phyloP scores from a whole-genome alignment of 495 filamentous ascomycete species.

The Penicillium arizonense region DNA sequence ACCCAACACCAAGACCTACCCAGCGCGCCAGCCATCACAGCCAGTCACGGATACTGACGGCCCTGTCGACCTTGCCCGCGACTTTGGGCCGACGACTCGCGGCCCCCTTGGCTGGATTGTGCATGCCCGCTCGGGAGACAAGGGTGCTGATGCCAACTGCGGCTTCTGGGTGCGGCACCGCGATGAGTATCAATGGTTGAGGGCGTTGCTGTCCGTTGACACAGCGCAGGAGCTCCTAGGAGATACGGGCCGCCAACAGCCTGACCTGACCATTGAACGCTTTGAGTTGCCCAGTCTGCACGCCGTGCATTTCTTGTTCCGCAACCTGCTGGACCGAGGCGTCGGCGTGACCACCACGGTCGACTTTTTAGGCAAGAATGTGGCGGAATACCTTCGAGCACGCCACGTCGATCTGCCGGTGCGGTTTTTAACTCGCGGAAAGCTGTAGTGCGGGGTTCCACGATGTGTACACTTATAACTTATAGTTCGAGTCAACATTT shows the following conservation, averaged over 20 bases:
- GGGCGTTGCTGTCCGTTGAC: slow-evolving; percentile 39
- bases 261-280: slow-evolving; percentile 46
- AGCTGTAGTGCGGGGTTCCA: slow-evolving; percentile 18
- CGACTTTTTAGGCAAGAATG: slow-evolving; percentile 57
- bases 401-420: slow-evolving; percentile 49
- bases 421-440: slow-evolving; percentile 37
- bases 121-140: slow-evolving; percentile 53
- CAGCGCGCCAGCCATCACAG: slow-evolving; percentile 34
- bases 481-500: no score
- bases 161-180: slow-evolving; percentile 51
- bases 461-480: background rate
- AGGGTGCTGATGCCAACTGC: slow-evolving; percentile 51
- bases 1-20: slow-evolving; percentile 27
- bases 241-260: slow-evolving; percentile 32
- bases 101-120: slow-evolving; percentile 47
- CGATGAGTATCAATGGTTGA: slow-evolving; percentile 53
- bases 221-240: slow-evolving; percentile 40
- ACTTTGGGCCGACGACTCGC: slow-evolving; percentile 41
- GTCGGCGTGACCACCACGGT: slow-evolving; percentile 48
- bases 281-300: slow-evolving; percentile 46
- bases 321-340: slow-evolving; percentile 53
- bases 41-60: slow-evolving; percentile 8
- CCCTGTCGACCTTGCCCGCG: slow-evolving; percentile 11
- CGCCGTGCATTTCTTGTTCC: slow-evolving; percentile 55
- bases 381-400: slow-evolving; percentile 52